Base-by-base conservation (phyloP, 371 early-diverging fungal species). In the Batkoa obscura region DNA sequence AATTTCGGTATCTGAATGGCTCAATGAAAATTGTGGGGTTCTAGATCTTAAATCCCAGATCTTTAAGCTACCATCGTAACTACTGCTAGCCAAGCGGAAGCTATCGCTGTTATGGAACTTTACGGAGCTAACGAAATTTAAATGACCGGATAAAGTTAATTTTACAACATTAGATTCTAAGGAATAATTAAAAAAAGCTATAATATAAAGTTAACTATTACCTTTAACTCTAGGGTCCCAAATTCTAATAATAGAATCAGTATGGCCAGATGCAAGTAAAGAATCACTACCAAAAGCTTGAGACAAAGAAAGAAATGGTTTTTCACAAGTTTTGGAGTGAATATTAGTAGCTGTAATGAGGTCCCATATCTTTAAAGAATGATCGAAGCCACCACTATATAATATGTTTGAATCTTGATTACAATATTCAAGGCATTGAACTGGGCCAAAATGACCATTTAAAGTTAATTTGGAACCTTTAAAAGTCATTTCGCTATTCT, bases 11-110 rank as follows among this genome's bases (percentile, higher is more conserved):
- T 49, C 50, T 1, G 32, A 15, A 33, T 55, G 55, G 2, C 8
- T 5, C 2, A 55, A n/a, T 43, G 43, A 23, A 31, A 55, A 86
- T 50, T 87, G 64, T 32, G 91, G 76, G 3, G 75, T 79, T 56
- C 74, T 78, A 67, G 83, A 83, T 62, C 96, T 79, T 41, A 93
- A 80, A 70, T 95, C 96, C 94, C 94, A 94, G 39, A 94, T 79
- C 60, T 85, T 84, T 57, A 92, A 66, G 13, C 83, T 74, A 15
- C 79, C 71, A 65, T 95, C 96, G 61, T 90, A 87, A 37, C 89
- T 88, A 34, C 79, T 84, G 54, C 81, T 79, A 13, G 82, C 87
- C 53, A 95, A 65, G 54, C 76, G 72, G 66, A 75, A 83, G 33
- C 76, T 69, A 35, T 80, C 80, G n/a, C 67, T 70, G 9, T 83